Evolutionary conservation across 805 yeast species (phyloP).

Genomic region (Candida maris): DNA sequence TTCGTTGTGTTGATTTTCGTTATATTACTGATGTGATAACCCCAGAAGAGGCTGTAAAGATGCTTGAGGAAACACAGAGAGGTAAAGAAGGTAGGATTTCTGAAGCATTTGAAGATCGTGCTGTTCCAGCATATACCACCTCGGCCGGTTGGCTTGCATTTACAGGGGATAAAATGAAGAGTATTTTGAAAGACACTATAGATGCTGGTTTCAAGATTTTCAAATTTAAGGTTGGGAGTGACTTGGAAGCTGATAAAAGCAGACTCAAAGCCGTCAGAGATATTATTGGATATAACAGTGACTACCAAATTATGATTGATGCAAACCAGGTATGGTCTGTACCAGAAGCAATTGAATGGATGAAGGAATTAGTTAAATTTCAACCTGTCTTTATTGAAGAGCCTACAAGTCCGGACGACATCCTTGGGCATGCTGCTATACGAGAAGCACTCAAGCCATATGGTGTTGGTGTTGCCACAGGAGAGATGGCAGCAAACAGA

Average conservation of each 20-base stretch:
- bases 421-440: constrained; percentile 22
- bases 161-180: constrained; percentile 38
- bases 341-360: constrained; percentile 24
- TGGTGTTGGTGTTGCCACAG: constrained; percentile 24
- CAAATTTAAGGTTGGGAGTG: constrained; percentile 41
- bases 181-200: constrained; percentile 30
- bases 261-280: constrained; percentile 37
- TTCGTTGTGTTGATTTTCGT: constrained; percentile 38
- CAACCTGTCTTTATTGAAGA: constrained; percentile 25
- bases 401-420: constrained; percentile 26
- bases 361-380: constrained; percentile 17
- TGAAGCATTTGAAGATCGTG: constrained; percentile 31
- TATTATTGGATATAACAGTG: constrained; percentile 36
- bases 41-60: constrained; percentile 37
- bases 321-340: constrained; percentile 27
- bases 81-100: constrained; percentile 33
- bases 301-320: constrained; percentile 21
- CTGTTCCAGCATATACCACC: constrained; percentile 44
- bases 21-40: constrained; percentile 41
- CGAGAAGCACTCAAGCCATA: constrained; percentile 19
- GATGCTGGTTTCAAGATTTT: constrained; percentile 37
- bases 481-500: constrained; percentile 26
- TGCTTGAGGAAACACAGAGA: constrained; percentile 27
- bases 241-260: constrained; percentile 34
- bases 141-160: constrained; percentile 44